Percentiles rank a stretch among this genome's conserved stretches.
phyloP scores from a whole-genome alignment of 1,284 basidiomycete species.

The Nidula niveotomentosa region DNA sequence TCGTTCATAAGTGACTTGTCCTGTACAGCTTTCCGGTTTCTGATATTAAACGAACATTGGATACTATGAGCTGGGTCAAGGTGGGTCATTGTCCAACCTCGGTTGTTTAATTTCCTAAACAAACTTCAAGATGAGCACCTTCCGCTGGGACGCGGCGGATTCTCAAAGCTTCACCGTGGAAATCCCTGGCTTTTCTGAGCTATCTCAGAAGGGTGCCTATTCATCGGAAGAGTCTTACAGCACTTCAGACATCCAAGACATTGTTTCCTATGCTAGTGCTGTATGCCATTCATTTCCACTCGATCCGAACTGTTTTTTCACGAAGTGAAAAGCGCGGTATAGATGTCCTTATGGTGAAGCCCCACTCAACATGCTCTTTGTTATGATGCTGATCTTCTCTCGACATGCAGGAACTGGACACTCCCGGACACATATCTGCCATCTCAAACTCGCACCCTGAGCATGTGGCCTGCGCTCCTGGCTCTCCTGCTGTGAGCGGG shows the following conservation, averaged over 20 bases:
- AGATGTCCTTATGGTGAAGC: constrained; percentile 62
- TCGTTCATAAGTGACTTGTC: background rate
- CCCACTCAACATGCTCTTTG: background rate
- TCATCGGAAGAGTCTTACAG: constrained; percentile 56
- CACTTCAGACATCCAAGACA: constrained; percentile 54
- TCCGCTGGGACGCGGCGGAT: constrained; percentile 85
- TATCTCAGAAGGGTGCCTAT: constrained; percentile 75
- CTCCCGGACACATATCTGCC: constrained; percentile 77
- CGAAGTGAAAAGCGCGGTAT: constrained; percentile 63
- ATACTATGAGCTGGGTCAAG: constrained; percentile 89
- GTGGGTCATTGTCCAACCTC: constrained; percentile 29
- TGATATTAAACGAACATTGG: constrained; percentile 73
- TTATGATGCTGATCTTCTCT: background rate
- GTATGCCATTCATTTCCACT: constrained; percentile 20
- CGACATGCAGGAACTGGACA: constrained; percentile 58
- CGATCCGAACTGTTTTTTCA: constrained; percentile 1
- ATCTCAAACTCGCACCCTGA: constrained; percentile 71
- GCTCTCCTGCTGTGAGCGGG: constrained; percentile 42
- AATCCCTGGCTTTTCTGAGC: constrained; percentile 59
- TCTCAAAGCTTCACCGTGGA: constrained; percentile 77
- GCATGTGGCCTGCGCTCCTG: constrained; percentile 69
- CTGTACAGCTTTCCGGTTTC: constrained; percentile 56
- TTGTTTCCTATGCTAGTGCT: constrained; percentile 72
- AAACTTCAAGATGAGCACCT: constrained; percentile 51
- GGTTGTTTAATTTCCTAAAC: background rate